Base-by-base conservation (phyloP, 805 yeast species). In the Saccharomycopsis sp. region DNA sequence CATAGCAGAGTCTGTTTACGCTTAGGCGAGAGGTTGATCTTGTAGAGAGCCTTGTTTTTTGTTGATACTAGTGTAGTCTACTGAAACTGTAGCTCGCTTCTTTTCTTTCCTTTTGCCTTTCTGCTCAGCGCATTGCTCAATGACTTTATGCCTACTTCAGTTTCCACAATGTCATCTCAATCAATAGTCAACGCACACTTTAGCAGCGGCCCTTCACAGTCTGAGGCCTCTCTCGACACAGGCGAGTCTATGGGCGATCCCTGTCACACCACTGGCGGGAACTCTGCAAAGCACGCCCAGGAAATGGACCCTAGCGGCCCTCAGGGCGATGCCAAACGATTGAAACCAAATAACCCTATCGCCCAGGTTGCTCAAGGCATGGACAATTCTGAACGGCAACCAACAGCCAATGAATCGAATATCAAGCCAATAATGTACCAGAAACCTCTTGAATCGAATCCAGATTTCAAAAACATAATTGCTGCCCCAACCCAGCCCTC, bases 151-250 rank as follows among this genome's bases (percentile, higher is more conserved):
- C 37, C 12, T 29, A 7, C 5, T 12, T 12, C 37, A 29, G 9
- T 29, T 12, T 5, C 48, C 8, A 44, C 21, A 5, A 44, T 44
- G 48, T 44, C 48, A 16, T 44, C 48, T 4, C 52, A 50, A 20
- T 24, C 29, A 16, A 2, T 50, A 50, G 3, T 4, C 52, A 50
- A 50, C 24, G 15, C 52, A 20, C 52, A 50, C 18, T 50, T 24
- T 16, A 50, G 14, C 20, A n/a, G 20, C 16, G 79, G 79, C 60
- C 73, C 72, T 65, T 75, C 48, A 7, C 48, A n/a, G 8, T 4
- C 48, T 12, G 9, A 12, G 21, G 12, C 9, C 18, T n/a, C 48
- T 44, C 18, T n/a, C n/a, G n/a, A n/a, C n/a, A n/a, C 48, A 7
- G 21, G 5, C 21, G 48, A 4, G 20, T 20, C 18, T 12, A n/a